These are phyloP conservation scores for Piper longum DNA, from an alignment of 164 flowering plant species.

Conservation along the genomic window DNA sequence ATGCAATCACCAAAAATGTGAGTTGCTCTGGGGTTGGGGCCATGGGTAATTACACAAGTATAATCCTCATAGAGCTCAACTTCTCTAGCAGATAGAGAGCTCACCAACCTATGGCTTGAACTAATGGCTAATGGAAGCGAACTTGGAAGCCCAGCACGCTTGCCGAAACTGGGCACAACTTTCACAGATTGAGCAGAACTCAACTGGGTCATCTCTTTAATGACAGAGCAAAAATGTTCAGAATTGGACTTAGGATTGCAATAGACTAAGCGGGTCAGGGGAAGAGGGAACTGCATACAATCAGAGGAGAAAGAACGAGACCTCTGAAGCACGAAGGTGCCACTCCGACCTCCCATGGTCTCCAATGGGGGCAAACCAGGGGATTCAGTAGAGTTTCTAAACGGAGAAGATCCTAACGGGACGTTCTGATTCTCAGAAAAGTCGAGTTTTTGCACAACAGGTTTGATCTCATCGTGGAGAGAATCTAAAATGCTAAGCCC, in stretches of 20 bases:
- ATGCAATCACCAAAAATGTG: constrained; percentile 77
- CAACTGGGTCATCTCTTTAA: not conserved
- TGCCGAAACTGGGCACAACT: constrained; percentile 13
- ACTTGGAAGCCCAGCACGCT: constrained; percentile 14
- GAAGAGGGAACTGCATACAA: constrained; percentile 22
- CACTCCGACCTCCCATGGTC: constrained; percentile 43
- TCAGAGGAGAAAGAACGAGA: not conserved
- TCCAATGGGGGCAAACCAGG: not conserved
- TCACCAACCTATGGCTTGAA: not conserved
- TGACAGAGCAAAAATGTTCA: not conserved
- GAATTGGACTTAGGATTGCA: constrained; percentile 8
- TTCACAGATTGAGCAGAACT: constrained; percentile 12
- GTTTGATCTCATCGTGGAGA: constrained; percentile 23
- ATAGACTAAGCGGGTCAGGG: constrained; percentile 3
- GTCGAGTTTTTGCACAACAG: constrained; percentile 8
- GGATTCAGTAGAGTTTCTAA: constrained; percentile 14
- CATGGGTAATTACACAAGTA: constrained; percentile 59
- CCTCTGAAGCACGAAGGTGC: constrained; percentile 6
- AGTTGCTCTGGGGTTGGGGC: constrained; percentile 60
- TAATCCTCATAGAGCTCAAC: constrained; percentile 82
- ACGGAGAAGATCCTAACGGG: constrained; percentile 49
- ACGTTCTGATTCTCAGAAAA: constrained; percentile 39
- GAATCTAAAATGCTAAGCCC: constrained; percentile 64
- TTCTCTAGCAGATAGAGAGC: constrained; percentile 30
- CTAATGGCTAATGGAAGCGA: constrained; percentile 33